A percentile compares a stretch with the other conserved stretches of the same genome.
Conservation (phyloP, 2,329 filamentous ascomycete genomes). For the Penicillium fuscoglaucum region DNA sequence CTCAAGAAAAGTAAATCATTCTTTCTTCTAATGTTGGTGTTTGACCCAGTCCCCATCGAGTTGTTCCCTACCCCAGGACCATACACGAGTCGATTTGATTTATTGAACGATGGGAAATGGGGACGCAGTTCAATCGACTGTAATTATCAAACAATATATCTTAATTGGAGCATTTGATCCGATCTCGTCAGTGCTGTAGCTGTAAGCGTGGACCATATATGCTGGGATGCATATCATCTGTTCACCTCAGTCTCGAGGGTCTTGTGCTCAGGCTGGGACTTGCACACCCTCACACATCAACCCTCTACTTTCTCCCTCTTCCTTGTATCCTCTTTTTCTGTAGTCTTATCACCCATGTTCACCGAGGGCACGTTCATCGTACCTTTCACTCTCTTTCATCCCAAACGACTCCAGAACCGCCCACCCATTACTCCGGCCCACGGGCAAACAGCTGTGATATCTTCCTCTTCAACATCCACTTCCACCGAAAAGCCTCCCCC, state of each 20-base stretch:
- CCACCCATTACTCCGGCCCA: neutral
- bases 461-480: neutral
- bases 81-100: neutral
- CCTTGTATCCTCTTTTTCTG: neutral
- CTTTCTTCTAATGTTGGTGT: neutral
- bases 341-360: neutral
- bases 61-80: neutral
- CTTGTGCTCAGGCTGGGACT: neutral
- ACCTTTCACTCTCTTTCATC: neutral
- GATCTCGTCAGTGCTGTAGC: neutral
- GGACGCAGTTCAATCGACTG: neutral
- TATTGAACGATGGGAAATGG: neutral
- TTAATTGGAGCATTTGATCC: neutral
- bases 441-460: neutral
- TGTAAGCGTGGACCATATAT: neutral
- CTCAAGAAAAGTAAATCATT: slow-evolving; percentile 2
- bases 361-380: neutral
- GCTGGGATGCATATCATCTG: neutral
- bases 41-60: neutral
- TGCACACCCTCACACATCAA: neutral
- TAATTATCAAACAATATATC: neutral
- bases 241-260: neutral
- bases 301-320: neutral
- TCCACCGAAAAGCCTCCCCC: neutral
- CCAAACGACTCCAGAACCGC: neutral